Base-by-base conservation (phyloP, 257 asterid genomes). In the Solanum paucissectum region DNA sequence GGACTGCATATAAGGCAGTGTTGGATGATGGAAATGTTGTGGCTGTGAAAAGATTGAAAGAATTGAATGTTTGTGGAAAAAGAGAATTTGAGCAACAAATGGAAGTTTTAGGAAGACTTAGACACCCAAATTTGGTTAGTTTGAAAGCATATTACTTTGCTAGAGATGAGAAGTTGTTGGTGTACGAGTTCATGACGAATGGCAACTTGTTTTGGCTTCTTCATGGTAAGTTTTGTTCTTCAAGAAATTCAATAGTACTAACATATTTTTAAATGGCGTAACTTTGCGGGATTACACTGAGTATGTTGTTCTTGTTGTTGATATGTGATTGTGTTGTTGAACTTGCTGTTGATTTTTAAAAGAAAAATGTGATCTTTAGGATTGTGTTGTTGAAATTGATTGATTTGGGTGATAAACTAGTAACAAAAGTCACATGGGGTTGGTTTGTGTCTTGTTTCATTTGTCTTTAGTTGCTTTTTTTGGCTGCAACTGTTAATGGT, bases 121-220 rank as follows among this genome's bases (percentile, higher is more conserved):
- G 91, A 90, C 99, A 96, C 42, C 92, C 93, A 1, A 95, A 95
- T 91, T 89, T 96, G 92, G 98, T 96, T 27, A 88, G 93, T 60
- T 91, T 96, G 92, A 95, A 94, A 83, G 98, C 98, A 40, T 96
- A 93, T 55, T 96, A 95, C 86, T 96, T 95, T 69, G 98, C 99
- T 4, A 92, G 93, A 85, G 95, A 96, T 90, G 99, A 96, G 89
- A 96, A 95, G 88, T 87, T 96, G 89, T 62, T 96, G 91, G 98
- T 96, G 38, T 92, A 89, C 87, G 98, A 96, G 62, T 95, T 91
- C 94, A 94, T 96, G 99, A 93, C 95, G 83, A 93, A 95, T 90
- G 98, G 95, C 20, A 96, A 90, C 90, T 87, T 96, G 89, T 96
- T 95, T 86, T 96, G 99, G 99, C 94, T 96, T 73, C 98, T 96